Evolutionary conservation across 2,329 filamentous ascomycete species (phyloP).

Genomic region (Lachnum nothofagi): DNA sequence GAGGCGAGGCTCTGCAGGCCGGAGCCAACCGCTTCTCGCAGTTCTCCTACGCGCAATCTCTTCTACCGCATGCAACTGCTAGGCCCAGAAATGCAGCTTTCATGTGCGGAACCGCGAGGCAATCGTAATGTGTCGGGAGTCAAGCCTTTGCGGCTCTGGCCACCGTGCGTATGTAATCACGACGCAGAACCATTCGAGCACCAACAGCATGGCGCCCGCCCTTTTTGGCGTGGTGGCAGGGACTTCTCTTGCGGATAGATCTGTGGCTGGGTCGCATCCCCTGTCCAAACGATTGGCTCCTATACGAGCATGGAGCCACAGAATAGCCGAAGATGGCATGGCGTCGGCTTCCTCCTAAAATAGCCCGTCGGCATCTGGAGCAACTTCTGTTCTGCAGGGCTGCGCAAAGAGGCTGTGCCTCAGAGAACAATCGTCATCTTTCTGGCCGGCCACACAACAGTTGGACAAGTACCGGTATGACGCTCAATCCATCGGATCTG

Average conservation of each 20-base stretch:
- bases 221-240: not conserved
- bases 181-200: not conserved
- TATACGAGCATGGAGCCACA: constrained; percentile 10
- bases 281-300: constrained; percentile 11
- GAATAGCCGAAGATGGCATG: constrained; percentile 1
- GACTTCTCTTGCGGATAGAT: not conserved
- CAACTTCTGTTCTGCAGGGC: constrained; percentile 1
- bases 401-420: constrained; percentile 21
- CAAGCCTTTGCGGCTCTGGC: constrained; percentile 2
- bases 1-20: no score
- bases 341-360: constrained; percentile 10
- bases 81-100: not conserved
- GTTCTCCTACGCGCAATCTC: no score
- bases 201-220: not conserved
- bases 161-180: constrained; percentile 8
- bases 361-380: constrained; percentile 7
- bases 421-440: constrained; percentile 3
- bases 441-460: not conserved
- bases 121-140: not conserved
- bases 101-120: not conserved
- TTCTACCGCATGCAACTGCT: not conserved
- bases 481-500: not conserved
- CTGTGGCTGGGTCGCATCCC: constrained; percentile 7
- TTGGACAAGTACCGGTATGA: constrained; percentile 3
- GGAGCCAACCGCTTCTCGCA: not conserved